Evolutionary conservation across 2,329 filamentous ascomycete species (phyloP).

Genomic region (Aspergillus hiratsukae): DNA sequence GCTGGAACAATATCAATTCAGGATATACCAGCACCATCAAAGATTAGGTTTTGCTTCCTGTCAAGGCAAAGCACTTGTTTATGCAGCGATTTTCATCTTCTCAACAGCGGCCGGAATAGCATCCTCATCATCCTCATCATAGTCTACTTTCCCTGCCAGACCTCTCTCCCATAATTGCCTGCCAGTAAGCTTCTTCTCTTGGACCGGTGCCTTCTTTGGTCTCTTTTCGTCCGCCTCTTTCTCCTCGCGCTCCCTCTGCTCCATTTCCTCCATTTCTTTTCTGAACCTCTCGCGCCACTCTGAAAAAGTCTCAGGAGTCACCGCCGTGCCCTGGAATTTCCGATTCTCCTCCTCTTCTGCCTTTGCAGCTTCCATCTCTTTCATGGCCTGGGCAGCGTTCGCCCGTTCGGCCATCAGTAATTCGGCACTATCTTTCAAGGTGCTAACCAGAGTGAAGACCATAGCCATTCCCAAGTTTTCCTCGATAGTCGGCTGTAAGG

Average conservation of each 20-base stretch:
- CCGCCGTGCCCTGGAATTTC: slow-evolving; percentile 88
- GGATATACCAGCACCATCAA: background rate
- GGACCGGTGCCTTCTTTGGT: slow-evolving; percentile 69
- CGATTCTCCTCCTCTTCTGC: slow-evolving; percentile 87
- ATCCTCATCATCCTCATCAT: slow-evolving; percentile 64
- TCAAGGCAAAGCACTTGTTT: slow-evolving; percentile 1
- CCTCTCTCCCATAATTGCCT: slow-evolving; percentile 75
- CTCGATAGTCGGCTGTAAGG: slow-evolving; percentile 70
- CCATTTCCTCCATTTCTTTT: slow-evolving; percentile 73
- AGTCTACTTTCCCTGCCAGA: slow-evolving; percentile 61
- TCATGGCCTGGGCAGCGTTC: slow-evolving; percentile 54
- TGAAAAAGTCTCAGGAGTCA: slow-evolving; percentile 81
- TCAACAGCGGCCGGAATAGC: slow-evolving; percentile 55
- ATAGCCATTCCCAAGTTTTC: slow-evolving; percentile 97
- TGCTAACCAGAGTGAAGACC: slow-evolving; percentile 86
- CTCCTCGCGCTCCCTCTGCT: slow-evolving; percentile 62
- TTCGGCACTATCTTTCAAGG: slow-evolving; percentile 88
- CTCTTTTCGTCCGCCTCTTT: slow-evolving; percentile 74
- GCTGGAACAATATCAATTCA: background rate
- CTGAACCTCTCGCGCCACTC: slow-evolving; percentile 76
- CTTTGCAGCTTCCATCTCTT: slow-evolving; percentile 53
- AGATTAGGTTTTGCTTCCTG: background rate
- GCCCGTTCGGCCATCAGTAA: slow-evolving; percentile 71
- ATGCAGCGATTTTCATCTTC: slow-evolving; percentile 67
- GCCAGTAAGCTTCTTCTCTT: slow-evolving; percentile 64